Conservation (phyloP, 129 eudicot genomes). For the Logfia minima region DNA sequence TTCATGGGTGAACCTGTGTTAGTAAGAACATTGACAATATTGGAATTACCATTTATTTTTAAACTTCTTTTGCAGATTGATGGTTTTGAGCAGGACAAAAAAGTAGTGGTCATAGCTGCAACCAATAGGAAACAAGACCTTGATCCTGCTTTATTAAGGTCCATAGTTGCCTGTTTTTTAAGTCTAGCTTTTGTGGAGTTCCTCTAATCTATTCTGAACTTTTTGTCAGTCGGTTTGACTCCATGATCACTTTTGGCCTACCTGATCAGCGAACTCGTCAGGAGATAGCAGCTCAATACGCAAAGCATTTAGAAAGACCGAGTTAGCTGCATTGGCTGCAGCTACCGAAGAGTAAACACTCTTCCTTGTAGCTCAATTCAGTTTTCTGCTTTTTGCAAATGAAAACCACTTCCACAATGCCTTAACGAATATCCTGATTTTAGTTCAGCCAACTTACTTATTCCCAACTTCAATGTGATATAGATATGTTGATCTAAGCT, state of each 20-base stretch:
- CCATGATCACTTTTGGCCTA: constrained; percentile 81
- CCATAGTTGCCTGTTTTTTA: constrained; percentile 9
- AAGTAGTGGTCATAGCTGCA: constrained; percentile 95
- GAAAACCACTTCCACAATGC: background rate
- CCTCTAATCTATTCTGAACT: constrained; percentile 18
- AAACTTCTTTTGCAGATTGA: constrained; percentile 64
- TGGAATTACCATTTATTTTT: background rate
- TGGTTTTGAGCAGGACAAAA: constrained; percentile 98
- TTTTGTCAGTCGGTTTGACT: constrained; percentile 82
- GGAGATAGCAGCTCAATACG: constrained; percentile 89
- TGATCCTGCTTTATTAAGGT: constrained; percentile 98
- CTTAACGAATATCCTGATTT: background rate
- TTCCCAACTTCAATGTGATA: constrained; percentile 1
- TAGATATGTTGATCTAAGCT: background rate
- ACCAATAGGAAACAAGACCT: constrained; percentile 96
- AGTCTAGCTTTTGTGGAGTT: background rate
- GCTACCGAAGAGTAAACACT: constrained; percentile 68
- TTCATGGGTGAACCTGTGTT: background rate
- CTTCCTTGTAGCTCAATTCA: constrained; percentile 10
- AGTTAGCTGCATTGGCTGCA: constrained; percentile 68
- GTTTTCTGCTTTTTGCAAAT: constrained; percentile 6
- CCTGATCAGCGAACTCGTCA: constrained; percentile 89
- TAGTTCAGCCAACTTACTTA: constrained; percentile 1
- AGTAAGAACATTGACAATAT: background rate
- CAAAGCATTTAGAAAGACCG: constrained; percentile 83